Base-by-base conservation (phyloP, 1,139 yeast genomes). In the Hemisphaericaspora subhashii region DNA sequence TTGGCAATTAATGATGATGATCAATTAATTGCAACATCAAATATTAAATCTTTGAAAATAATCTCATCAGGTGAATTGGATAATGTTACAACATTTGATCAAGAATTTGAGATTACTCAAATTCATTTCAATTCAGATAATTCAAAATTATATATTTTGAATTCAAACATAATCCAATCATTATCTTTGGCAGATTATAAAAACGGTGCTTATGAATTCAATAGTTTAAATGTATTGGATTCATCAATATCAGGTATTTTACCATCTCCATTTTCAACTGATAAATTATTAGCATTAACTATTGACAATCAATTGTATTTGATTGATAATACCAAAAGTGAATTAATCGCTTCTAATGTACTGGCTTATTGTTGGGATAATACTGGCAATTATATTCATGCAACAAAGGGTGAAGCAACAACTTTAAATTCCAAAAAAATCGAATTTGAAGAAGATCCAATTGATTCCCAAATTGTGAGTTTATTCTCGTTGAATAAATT, bases 1-100 rank as follows among this genome's bases (percentile, higher is more conserved):
- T 51, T 71, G 17, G 55, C 66, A 23, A 52, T 68, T 9, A 60
- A 64, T 12, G 58, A 64, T 38, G 22, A 42, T 9, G 43, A 49
- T 15, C 51, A 55, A 5, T 40, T 55, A 18, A 57, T 61, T 43
- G 73, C 68, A 9, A 58, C 60, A 25, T 65, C 74, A n/a, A 61
- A 68, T 44, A 51, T 60, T 11, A 39, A 46, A 4, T 27, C 38
- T 24, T 46, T 58, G 39, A 46, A 40, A 23, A 45, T 42, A 44
- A 51, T 37, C 14, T 28, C 31, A 25, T 41, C 38, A 11, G 41
- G 36, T 4, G 34, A 47, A 12, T 16, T 46, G 3, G 36, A 30
- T 3, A 21, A 40, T 1, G 27, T 41, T 10, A 42, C 36, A 4
- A 26, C 31, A 0, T 32, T 52, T 5, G 50, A 36, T 11, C 35